These are phyloP conservation scores for Spizellomyces sp. DNA, from an alignment of 192 early-diverging fungal genomes.

Conservation along the genomic window DNA sequence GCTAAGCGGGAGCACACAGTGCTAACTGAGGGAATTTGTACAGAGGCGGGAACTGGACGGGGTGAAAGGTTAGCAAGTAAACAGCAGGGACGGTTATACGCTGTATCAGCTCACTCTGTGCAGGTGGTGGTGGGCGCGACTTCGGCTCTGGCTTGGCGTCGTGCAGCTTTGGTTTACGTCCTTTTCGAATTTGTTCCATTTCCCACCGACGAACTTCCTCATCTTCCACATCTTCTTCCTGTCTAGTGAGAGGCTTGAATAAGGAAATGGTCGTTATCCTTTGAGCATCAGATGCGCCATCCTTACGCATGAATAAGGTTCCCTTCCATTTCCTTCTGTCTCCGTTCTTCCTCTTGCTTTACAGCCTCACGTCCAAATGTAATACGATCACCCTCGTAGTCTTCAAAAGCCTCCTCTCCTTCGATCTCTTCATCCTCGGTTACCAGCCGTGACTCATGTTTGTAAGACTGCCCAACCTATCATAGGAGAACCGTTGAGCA, in stretches of 20 bases:
- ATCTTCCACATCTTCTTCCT: conserved; percentile 37
- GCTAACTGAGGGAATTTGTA: conserved; percentile 9
- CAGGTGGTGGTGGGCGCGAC: background rate
- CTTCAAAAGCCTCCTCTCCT: conserved; percentile 45
- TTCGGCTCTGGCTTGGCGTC: background rate
- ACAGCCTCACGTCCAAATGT: conserved; percentile 39
- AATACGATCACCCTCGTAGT: conserved; percentile 42
- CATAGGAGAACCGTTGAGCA: no score
- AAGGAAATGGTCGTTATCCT: background rate
- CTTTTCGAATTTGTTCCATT: conserved; percentile 35
- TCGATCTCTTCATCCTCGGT: conserved; percentile 42
- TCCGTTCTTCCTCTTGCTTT: conserved; percentile 26
- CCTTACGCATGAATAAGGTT: conserved; percentile 32
- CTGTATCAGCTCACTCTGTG: background rate
- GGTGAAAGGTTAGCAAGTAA: background rate
- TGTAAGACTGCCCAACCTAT: conserved; percentile 12
- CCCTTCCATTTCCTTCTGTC: conserved; percentile 30
- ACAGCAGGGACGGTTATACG: background rate
- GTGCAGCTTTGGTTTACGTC: background rate
- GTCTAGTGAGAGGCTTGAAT: conserved; percentile 7
- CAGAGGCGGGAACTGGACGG: conserved; percentile 18
- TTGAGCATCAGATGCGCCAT: background rate
- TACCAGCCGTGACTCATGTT: conserved; percentile 34
- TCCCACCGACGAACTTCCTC: conserved; percentile 43
- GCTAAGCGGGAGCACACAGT: conserved; percentile 17